These are phyloP conservation scores for Astrocystis sublimbata DNA, from an alignment of 495 filamentous ascomycete species.

Conservation along the genomic window DNA sequence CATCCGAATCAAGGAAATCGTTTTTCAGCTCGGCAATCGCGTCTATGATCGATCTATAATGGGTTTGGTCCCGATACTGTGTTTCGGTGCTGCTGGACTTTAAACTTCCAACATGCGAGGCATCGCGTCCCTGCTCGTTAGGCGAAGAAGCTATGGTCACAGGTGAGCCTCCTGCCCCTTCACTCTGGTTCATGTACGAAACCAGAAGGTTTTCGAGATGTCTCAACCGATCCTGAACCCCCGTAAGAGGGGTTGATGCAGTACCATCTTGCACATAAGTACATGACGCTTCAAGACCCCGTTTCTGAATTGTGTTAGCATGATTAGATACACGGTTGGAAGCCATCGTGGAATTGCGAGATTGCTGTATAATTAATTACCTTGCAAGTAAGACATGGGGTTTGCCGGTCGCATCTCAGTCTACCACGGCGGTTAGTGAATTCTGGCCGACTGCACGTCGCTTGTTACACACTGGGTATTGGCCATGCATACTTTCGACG, in stretches of 20 bases:
- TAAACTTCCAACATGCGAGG: constrained; percentile 11
- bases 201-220: constrained; percentile 13
- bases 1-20: constrained; percentile 7
- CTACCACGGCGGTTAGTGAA: constrained; percentile 1
- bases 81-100: constrained; percentile 11
- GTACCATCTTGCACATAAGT: constrained; percentile 9
- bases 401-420: constrained; percentile 16
- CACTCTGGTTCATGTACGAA: constrained; percentile 7
- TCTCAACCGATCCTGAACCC: constrained; percentile 13
- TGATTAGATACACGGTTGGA: neutral
- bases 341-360: neutral
- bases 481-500: constrained; percentile 14
- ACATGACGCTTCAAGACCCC: constrained; percentile 10
- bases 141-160: neutral
- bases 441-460: neutral
- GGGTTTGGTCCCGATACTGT: constrained; percentile 23
- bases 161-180: neutral
- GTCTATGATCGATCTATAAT: constrained; percentile 48
- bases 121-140: neutral
- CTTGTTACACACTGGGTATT: neutral
- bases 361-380: constrained; percentile 7
- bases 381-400: constrained; percentile 16
- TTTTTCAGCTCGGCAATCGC: constrained; percentile 36
- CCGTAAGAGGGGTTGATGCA: constrained; percentile 3
- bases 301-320: constrained; percentile 13